These are phyloP conservation scores for Coemansia sp. DNA, from an alignment of 192 early-diverging fungal genomes.

Conservation along the genomic window DNA sequence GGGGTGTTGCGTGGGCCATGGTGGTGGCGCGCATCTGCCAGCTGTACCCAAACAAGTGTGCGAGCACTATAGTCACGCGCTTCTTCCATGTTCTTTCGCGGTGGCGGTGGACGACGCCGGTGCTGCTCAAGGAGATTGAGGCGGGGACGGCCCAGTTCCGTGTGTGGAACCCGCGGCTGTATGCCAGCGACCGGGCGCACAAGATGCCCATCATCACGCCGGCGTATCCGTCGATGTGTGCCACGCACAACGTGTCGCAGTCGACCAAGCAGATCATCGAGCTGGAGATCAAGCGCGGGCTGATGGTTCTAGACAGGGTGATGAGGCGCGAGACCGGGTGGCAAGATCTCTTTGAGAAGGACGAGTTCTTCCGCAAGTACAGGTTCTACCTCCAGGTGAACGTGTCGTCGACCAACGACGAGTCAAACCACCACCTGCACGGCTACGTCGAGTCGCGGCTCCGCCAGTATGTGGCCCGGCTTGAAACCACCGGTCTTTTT, in stretches of 20 bases:
- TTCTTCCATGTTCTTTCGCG: slow-evolving; percentile 84
- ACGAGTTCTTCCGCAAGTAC: slow-evolving; percentile 84
- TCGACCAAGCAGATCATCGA: slow-evolving; percentile 81
- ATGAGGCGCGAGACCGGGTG: slow-evolving; percentile 70
- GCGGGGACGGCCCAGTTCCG: slow-evolving; percentile 79
- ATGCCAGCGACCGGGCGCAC: slow-evolving; percentile 73
- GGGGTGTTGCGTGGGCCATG: slow-evolving; percentile 99
- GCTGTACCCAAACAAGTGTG: slow-evolving; percentile 90
- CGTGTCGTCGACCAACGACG: slow-evolving; percentile 65
- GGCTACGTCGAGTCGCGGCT: slow-evolving; percentile 90
- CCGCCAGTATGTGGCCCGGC: slow-evolving; percentile 74
- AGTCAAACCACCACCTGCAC: slow-evolving; percentile 72
- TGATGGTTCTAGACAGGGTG: slow-evolving; percentile 68
- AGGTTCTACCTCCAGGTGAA: slow-evolving; percentile 86
- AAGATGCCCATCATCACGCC: slow-evolving; percentile 98
- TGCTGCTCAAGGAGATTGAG: slow-evolving; percentile 80
- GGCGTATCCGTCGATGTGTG: slow-evolving; percentile 97
- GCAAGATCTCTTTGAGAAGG: slow-evolving; percentile 81
- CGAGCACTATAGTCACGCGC: slow-evolving; percentile 74
- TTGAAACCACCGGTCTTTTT: slow-evolving; percentile 73
- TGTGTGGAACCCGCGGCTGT: slow-evolving; percentile 94
- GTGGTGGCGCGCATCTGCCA: slow-evolving; percentile 92
- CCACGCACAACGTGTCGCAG: slow-evolving; percentile 91
- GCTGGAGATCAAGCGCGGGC: slow-evolving; percentile 77
- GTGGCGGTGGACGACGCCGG: slow-evolving; percentile 96